Evolutionary conservation across 805 yeast genomes (phyloP).

Genomic region (Lipomyces chichibuensis): DNA sequence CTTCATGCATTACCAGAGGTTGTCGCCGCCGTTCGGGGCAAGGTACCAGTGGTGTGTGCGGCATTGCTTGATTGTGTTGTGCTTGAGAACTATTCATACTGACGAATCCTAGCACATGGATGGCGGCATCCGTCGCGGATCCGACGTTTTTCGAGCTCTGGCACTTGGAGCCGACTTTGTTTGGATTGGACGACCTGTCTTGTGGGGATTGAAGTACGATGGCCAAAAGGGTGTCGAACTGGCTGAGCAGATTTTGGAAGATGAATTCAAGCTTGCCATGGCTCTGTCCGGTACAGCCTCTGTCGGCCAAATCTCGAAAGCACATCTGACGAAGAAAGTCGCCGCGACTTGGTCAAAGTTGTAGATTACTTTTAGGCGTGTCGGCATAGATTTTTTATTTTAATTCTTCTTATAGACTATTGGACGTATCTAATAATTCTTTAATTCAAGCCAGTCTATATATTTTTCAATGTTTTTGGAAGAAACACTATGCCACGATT

Average conservation of each 20-base stretch:
- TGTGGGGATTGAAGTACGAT: conserved; percentile 66
- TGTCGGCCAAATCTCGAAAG: conserved; percentile 20
- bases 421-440: background rate
- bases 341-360: conserved; percentile 5
- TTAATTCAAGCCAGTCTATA: conserved; percentile 11
- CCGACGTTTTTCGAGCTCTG: conserved; percentile 67
- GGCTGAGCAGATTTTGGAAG: conserved; percentile 35
- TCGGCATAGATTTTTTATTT: background rate
- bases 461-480: background rate
- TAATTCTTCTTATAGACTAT: background rate
- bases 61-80: background rate
- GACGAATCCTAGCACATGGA: conserved; percentile 51
- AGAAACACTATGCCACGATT: background rate
- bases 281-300: conserved; percentile 30
- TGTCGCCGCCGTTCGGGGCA: conserved; percentile 45
- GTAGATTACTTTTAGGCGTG: background rate
- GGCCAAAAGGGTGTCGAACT: conserved; percentile 67
- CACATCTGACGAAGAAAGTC: conserved; percentile 9
- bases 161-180: conserved; percentile 70
- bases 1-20: conserved; percentile 67
- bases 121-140: conserved; percentile 71
- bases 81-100: background rate
- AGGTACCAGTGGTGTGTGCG: conserved; percentile 51
- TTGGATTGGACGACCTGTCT: conserved; percentile 68
- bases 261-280: conserved; percentile 36